Percentiles rank a stretch among this genome's conserved stretches.
Conservation (phyloP, 1,284 basidiomycete genomes). For the Moniliophthora roreri region DNA sequence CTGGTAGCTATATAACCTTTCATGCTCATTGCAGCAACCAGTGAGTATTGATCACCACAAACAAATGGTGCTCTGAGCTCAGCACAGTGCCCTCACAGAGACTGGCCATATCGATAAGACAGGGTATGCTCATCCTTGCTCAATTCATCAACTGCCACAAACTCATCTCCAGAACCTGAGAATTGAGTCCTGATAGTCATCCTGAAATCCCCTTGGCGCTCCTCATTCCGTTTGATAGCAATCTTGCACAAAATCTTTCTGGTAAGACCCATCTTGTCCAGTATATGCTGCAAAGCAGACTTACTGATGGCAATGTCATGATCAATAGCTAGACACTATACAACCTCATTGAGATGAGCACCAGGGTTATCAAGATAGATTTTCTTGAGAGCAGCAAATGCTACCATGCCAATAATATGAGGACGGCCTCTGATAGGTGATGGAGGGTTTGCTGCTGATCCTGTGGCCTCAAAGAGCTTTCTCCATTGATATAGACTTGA, state of each 20-base stretch:
- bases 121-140: slow-evolving; percentile 9
- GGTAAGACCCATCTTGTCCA: slow-evolving; percentile 11
- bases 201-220: background rate
- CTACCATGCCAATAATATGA: slow-evolving; percentile 8
- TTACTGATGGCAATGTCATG: slow-evolving; percentile 14
- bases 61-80: slow-evolving; percentile 20
- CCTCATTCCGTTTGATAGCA: too few species aligned
- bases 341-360: slow-evolving; percentile 14
- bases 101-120: slow-evolving; percentile 1
- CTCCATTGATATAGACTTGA: slow-evolving; percentile 23
- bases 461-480: slow-evolving; percentile 15
- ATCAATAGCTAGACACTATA: slow-evolving; percentile 14
- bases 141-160: slow-evolving; percentile 7
- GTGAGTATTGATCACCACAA: slow-evolving; percentile 20
- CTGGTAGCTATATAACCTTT: slow-evolving; percentile 23
- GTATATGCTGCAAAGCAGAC: slow-evolving; percentile 11
- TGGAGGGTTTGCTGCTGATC: slow-evolving; percentile 9
- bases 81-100: slow-evolving; percentile 14
- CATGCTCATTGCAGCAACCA: slow-evolving; percentile 23
- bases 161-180: slow-evolving; percentile 4
- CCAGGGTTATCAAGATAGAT: slow-evolving; percentile 11
- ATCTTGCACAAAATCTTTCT: slow-evolving; percentile 15
- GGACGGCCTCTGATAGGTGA: slow-evolving; percentile 11
- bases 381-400: slow-evolving; percentile 7
- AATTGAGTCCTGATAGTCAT: background rate